phyloP scores from a whole-genome alignment of 1,284 basidiomycete species.

The Wallemia hederae region DNA sequence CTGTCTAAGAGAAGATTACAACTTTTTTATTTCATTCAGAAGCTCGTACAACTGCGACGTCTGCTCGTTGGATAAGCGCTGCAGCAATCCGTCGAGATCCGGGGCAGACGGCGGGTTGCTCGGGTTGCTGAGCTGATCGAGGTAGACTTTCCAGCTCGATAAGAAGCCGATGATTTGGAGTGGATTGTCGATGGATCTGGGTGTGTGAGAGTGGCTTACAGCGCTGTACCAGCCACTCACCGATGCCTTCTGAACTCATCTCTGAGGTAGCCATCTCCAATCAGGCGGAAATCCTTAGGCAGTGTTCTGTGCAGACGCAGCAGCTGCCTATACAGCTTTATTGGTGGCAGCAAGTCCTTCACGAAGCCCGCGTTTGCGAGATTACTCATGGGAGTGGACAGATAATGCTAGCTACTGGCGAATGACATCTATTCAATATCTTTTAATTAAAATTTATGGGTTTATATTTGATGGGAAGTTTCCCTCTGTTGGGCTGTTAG shows the following conservation, averaged over 20 bases:
- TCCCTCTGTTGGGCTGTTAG: neutral
- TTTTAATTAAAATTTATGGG: neutral
- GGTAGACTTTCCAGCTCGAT: neutral
- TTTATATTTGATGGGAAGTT: neutral
- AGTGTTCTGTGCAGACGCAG: neutral
- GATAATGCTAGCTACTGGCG: too few species aligned
- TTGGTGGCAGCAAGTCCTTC: neutral
- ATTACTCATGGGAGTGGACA: too few species aligned
- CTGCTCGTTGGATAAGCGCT: neutral
- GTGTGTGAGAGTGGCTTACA: neutral
- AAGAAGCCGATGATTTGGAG: neutral
- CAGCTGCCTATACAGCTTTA: neutral
- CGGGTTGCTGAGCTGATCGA: neutral
- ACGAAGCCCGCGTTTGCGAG: too few species aligned
- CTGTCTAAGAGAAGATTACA: neutral
- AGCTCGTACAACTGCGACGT: neutral
- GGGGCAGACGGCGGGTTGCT: neutral
- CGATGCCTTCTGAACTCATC: neutral
- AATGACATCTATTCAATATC: neutral
- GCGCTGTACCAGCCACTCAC: neutral
- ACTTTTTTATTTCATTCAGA: neutral
- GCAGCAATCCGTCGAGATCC: neutral
- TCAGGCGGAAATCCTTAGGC: neutral
- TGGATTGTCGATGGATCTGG: neutral
- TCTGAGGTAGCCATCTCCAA: neutral